Percentiles rank a stretch among this genome's conserved stretches.
Conservation (phyloP, 1,284 basidiomycete genomes). For the Cutaneotrichosporon cavernicola region DNA sequence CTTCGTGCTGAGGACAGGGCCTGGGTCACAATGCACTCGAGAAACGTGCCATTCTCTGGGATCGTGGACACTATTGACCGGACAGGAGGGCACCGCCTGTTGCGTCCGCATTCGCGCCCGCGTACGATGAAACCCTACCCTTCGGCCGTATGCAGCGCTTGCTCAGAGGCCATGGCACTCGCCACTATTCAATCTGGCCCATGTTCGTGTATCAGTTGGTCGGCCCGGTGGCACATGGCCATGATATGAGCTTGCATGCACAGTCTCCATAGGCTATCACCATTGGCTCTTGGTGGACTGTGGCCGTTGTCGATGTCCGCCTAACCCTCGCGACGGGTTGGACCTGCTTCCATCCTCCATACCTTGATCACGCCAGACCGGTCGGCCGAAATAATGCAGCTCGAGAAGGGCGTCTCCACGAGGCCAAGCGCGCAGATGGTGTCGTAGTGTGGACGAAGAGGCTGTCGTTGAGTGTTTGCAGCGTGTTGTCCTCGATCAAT, state of each 20-base stretch:
- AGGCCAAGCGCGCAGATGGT: conserved; percentile 44
- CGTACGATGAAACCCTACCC: too few species aligned
- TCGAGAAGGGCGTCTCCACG: conserved; percentile 50
- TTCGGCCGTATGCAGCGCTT: too few species aligned
- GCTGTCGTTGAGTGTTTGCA: conserved; percentile 35
- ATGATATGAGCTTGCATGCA: neutral
- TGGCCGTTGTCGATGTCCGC: neutral
- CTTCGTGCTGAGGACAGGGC: neutral
- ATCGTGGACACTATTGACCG: neutral
- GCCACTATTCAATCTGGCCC: too few species aligned
- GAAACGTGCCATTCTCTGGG: neutral
- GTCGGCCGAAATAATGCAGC: conserved; percentile 49
- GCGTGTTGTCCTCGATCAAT: conserved; percentile 17
- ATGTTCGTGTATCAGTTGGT: too few species aligned
- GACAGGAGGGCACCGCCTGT: neutral
- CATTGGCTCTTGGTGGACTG: too few species aligned
- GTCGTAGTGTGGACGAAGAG: conserved; percentile 51
- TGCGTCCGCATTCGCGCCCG: too few species aligned
- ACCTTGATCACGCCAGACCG: conserved; percentile 51
- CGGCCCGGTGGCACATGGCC: too few species aligned
- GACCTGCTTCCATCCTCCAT: conserved; percentile 47
- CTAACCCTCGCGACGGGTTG: neutral
- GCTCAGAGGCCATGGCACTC: too few species aligned
- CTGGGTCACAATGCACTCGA: neutral
- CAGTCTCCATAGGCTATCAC: neutral